Evolutionary conservation across 495 filamentous ascomycete genomes (phyloP), one percentile per base, ranked within the genome.

Genomic region (Pyronema omphalodes): DNA sequence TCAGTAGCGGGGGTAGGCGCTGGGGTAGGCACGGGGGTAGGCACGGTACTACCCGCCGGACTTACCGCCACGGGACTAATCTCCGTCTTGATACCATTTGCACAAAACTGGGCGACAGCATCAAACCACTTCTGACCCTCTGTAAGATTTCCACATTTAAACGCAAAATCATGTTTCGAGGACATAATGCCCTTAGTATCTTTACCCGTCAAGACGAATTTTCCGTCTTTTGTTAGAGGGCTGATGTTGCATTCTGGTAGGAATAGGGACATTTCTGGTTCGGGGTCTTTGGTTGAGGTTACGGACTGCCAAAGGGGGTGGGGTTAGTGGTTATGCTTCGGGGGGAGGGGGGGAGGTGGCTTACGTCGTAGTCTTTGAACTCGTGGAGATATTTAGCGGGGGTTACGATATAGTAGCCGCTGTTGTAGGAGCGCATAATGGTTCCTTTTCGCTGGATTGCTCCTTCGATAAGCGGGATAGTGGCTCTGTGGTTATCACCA

Each of bases 131-230:
- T 59, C 9, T 52, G 55, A 33, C 37, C 61, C 55, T 60, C 63
- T 14, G 23, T 23, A 15, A 60, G 43, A n/a, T 53, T 57, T 8
- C 9, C 50, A n/a, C 59, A 56, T 44, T 81, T 81, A 73, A 86
- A 84, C 53, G 65, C 67, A 46, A 79, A 68, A 55, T 85, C 82
- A 60, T 80, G 77, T 44, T 64, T 76, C 55, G 78, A 75, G 58
- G 76, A 71, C 61, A 83, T 29, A 70, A 23, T 73, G 74, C 68
- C 58, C 75, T 75, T 56, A 5, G 75, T 76, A 63, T 96, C 86
- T 69, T 96, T 98, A 60, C 91, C 93, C 71, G 94, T 94, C 66
- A 98, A 73, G 60, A 76, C 82, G 78, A 98, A 95, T 66, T 93
- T 94, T 41, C 81, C 88, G 57, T 73, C 76, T 14, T 56, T 52